Conservation (phyloP, 768 basidiomycete species). For the Rhodosporidiobolus sp. region DNA sequence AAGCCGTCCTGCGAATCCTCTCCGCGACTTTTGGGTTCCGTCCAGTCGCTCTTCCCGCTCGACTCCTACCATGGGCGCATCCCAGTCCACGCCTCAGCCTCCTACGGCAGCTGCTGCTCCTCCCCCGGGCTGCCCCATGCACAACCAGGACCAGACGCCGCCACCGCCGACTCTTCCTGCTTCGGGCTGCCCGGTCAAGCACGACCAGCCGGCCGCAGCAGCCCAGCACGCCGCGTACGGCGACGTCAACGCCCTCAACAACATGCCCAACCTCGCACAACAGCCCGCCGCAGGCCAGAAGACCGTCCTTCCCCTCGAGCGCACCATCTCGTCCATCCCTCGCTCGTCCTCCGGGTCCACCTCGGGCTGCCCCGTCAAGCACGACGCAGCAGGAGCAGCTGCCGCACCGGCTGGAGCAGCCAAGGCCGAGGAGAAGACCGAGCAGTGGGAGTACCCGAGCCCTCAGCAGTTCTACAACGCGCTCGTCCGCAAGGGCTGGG, state of each 20-base stretch:
- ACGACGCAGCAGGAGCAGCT: background rate
- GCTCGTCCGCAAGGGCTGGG: constrained; percentile 91
- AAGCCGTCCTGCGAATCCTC: background rate
- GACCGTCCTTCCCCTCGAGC: constrained; percentile 64
- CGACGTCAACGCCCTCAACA: constrained; percentile 67
- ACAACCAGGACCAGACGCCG: constrained; percentile 17
- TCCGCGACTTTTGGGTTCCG: background rate
- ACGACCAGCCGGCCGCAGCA: background rate
- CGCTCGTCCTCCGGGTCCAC: constrained; percentile 48
- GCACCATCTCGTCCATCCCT: constrained; percentile 81
- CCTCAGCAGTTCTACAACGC: constrained; percentile 99
- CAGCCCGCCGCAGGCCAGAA: constrained; percentile 60
- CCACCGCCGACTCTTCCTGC: constrained; percentile 11
- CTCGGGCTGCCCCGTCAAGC: constrained; percentile 36
- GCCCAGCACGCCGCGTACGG: constrained; percentile 24
- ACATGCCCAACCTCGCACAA: constrained; percentile 83
- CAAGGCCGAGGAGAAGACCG: constrained; percentile 44
- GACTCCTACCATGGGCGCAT: constrained; percentile 23
- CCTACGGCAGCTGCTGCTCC: constrained; percentile 17
- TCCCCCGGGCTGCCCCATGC: constrained; percentile 46
- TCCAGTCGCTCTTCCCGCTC: background rate
- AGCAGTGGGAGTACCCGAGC: constrained; percentile 86
- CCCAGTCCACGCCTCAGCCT: constrained; percentile 8
- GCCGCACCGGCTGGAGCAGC: constrained; percentile 37
- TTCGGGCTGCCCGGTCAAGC: constrained; percentile 22